Evolutionary conservation across 768 basidiomycete species (phyloP), one percentile per base, ranked within the genome.

Genomic region (Saitozyma podzolica): DNA sequence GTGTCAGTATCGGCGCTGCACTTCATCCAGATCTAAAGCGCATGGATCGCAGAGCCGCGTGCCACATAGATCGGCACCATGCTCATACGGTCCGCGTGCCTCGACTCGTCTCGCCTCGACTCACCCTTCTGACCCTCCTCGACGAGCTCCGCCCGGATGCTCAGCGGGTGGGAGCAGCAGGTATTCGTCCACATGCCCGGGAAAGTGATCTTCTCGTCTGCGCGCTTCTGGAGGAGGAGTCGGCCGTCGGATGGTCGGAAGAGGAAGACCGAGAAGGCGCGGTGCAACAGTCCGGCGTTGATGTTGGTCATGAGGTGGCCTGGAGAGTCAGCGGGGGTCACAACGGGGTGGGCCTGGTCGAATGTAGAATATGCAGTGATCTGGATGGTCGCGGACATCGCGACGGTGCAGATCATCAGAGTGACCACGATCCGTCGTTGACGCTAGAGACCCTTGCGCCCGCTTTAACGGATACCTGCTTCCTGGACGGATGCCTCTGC

Each of bases 141-240:
- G 64, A 88, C 89, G 68, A 92, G 91, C 81, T 98, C 96, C 70
- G 91, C 88, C 40, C 63, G 70, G 56, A 77, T 77, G 47, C 74
- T 75, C 54, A 99, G 83, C 16, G 95, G 95, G 77, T 99, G 95
- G 20, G 91, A 93, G 82, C 95, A 99, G 79, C 96, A 99, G 8
- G 96, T 98, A 81, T 99, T 99, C 40, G 96, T 99, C 96, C 96
- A 99, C 93, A 97, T 93, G 72, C 91, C 85, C 6, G 96, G 96
- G 82, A 99, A 99, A 8, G 96, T 99, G 76, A 99, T 99, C 83
- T 99, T 99, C 82, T 95, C 93, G n/a, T 88, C 84, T 17, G 96
- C 96, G 43, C 96, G 86, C 80, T 92, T 92, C 78, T 99, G 96
- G 50, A 99, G 84, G 37, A 99, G 83, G 16, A 99, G 84, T 79